Base-by-base conservation (phyloP, 495 filamentous ascomycete species). In the Xylaria flabelliformis region DNA sequence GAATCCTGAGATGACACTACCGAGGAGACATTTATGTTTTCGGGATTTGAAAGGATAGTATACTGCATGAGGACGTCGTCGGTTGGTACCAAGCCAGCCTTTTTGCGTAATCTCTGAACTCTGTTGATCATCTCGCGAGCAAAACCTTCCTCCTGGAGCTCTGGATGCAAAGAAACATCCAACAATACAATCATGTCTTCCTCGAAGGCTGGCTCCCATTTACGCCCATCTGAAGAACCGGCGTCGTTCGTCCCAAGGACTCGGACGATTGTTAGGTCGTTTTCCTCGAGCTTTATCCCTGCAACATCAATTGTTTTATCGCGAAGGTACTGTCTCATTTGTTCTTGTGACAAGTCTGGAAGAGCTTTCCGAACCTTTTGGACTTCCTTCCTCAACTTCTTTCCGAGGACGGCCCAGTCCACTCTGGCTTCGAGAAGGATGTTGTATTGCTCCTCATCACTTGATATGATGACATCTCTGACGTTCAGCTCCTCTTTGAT, bases 321-420 rank as follows among this genome's bases (percentile, higher is more conserved):
- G 70, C 91, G 36, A 39, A 39, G 36, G 36, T 39, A 39, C 36
- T 39, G 36, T 39, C 36, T 39, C 36, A 39, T 8, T 39, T 39
- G 36, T 39, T 39, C 36, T 94, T 26, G 88, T 92, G 59, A 99
- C 83, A 58, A 39, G 7, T 82, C 84, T 24, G 95, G 95, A 53
- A 99, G 84, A 21, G 93, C 94, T 80, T 96, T 97, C 84, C 94
- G 95, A 67, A 98, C 94, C 80, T 90, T 94, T 74, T 90, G 89
- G 64, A 91, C 92, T 75, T 95, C 96, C 83, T 97, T 98, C 87
- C 93, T 97, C 66, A 98, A 86, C 83, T 98, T 98, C 89, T 97
- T 97, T 71, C 96, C 96, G 46, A 99, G 87, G 0, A 91, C 93
- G 2, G 95, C 92, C 93, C 95, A 98, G 82, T 99, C 96, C 36